Evolutionary conservation across 2,329 filamentous ascomycete species (phyloP).

Genomic region (Ceratocystis ficicola): DNA sequence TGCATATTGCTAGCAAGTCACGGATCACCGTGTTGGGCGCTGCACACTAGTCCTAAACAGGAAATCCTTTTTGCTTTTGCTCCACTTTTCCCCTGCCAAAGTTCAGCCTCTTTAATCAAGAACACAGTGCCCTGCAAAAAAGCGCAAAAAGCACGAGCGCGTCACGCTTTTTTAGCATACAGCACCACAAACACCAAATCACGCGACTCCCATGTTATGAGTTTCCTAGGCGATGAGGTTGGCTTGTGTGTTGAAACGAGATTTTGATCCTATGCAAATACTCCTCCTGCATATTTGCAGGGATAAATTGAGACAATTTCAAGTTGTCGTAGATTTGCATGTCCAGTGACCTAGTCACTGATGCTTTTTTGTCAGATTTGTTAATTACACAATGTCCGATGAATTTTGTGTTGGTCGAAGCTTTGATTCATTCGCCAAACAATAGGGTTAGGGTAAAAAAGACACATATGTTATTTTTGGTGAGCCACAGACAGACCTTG

Average conservation of each 20-base stretch:
- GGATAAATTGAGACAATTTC: not conserved
- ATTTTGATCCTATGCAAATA: not conserved
- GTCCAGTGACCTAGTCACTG: slow-evolving; percentile 8
- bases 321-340: not conserved
- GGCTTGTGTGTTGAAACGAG: not conserved
- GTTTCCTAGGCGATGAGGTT: slow-evolving; percentile 7
- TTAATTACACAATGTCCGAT: not conserved
- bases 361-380: not conserved
- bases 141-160: not conserved
- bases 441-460: slow-evolving; percentile 16
- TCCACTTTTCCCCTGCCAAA: slow-evolving; percentile 17
- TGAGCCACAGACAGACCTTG: no score
- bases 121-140: slow-evolving; percentile 11
- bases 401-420: not conserved
- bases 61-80: slow-evolving; percentile 25
- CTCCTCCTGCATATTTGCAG: slow-evolving; percentile 15
- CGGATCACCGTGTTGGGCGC: slow-evolving; percentile 35
- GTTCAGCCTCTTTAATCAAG: slow-evolving; percentile 14
- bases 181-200: slow-evolving; percentile 4
- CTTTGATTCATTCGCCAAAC: not conserved
- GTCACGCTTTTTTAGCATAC: not conserved
- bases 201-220: not conserved
- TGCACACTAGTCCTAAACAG: slow-evolving; percentile 24
- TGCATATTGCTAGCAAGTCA: slow-evolving; percentile 35
- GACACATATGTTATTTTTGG: no score